Evolutionary conservation across 2,329 filamentous ascomycete genomes (phyloP).

Genomic region (Colletotrichum shisoi): DNA sequence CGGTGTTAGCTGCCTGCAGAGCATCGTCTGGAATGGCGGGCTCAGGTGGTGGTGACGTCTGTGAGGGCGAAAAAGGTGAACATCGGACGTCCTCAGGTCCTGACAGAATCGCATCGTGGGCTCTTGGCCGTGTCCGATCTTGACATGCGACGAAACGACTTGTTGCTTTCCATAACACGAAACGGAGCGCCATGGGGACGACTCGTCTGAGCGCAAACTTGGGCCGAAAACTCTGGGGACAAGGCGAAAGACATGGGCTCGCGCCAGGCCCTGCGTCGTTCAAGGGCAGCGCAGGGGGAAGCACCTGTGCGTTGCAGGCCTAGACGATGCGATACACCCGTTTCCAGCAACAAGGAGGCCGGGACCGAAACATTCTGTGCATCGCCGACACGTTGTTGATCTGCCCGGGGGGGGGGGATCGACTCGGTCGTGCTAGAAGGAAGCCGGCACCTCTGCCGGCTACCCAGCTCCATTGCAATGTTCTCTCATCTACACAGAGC

Average conservation of each 20-base stretch:
- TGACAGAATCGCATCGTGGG: neutral
- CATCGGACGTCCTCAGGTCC: neutral
- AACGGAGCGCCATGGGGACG: slow-evolving; percentile 19
- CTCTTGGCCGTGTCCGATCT: slow-evolving; percentile 28
- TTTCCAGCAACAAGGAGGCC: neutral
- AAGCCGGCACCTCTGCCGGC: neutral
- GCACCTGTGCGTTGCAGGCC: slow-evolving; percentile 1
- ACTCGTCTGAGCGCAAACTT: slow-evolving; percentile 26
- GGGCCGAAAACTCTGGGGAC: slow-evolving; percentile 9
- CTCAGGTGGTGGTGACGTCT: neutral
- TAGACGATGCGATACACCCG: neutral
- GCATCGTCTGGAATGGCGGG: neutral
- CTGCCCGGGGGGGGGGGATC: neutral
- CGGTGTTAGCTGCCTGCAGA: neutral
- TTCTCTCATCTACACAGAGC: neutral
- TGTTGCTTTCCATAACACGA: slow-evolving; percentile 20
- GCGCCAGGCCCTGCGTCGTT: slow-evolving; percentile 10
- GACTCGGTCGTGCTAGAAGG: neutral
- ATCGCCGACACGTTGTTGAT: neutral
- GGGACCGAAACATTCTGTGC: neutral
- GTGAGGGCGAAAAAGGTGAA: neutral
- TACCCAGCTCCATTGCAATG: no score
- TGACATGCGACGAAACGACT: slow-evolving; percentile 30
- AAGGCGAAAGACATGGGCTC: slow-evolving; percentile 1
- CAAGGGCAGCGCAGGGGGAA: neutral